Evolutionary conservation across 139 green algal species (phyloP), one percentile per base, ranked within the genome.

Genomic region (Astrephomene gubernaculifera): DNA sequence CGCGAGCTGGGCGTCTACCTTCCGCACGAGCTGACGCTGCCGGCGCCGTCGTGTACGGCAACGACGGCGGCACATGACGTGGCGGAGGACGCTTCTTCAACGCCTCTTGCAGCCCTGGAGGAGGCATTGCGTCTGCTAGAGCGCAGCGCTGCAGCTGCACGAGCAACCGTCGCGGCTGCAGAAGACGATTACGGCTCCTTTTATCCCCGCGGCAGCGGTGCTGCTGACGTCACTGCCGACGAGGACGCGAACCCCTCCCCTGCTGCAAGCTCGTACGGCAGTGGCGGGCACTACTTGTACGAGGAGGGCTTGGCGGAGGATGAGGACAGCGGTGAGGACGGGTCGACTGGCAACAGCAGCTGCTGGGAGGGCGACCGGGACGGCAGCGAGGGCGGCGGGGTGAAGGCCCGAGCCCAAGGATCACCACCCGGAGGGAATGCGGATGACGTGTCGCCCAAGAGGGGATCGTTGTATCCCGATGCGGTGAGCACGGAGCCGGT

Each of bases 221-320:
- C n/a, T n/a, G n/a, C n/a, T n/a, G n/a, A n/a, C n/a, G 60, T 33
- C 19, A 9, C 24, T 67, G 17, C 27, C 27, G 2, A 9, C 60
- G 10, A 31, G 41, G 63, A 10, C 63, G 63, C 22, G 22, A 39
- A n/a, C 63, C 53, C 41, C 2, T 81, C 73, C 10, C 73, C 53
- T 5, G 35, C 39, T 7, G 60, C 24, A 0, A 83, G 76, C 76
- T 83, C 76, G 39, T 44, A 64, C 60, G 76, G 60, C 54, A 61
- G 76, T 41, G 76, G 61, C 6, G 76, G 54, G 39, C 76, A 72
- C 65, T 83, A 83, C 60, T 17, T 83, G 76, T 33, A 73, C 24
- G 76, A 72, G 60, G 76, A 83, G 61, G 76, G 76, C 39, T 63
- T 83, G 76, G 76, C 76, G 39, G 76, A 73, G 25, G 76, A 83